These are phyloP conservation scores for Sporopachydermia quercuum DNA, from an alignment of 805 yeast species.

Conservation along the genomic window DNA sequence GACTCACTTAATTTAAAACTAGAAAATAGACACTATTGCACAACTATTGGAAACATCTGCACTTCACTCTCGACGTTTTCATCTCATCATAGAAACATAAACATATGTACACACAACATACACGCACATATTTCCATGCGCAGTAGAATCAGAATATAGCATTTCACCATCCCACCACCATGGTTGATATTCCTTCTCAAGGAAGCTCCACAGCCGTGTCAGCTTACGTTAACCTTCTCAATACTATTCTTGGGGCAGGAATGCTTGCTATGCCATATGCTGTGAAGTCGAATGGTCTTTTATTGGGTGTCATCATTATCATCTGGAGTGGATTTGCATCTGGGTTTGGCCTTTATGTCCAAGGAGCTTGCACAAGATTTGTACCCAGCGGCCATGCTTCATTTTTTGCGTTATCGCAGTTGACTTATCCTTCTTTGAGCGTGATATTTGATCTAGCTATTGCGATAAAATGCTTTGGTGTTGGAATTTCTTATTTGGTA, in stretches of 20 bases:
- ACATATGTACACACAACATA: too few species aligned
- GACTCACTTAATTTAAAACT: too few species aligned
- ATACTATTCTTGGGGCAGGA: constrained; percentile 71
- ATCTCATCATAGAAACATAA: too few species aligned
- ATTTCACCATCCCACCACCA: too few species aligned
- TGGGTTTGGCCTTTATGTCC: constrained; percentile 51
- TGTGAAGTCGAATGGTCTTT: constrained; percentile 44
- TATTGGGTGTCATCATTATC: constrained; percentile 39
- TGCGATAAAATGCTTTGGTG: constrained; percentile 69
- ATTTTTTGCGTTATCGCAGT: constrained; percentile 49
- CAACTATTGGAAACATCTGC: too few species aligned
- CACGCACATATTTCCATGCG: too few species aligned
- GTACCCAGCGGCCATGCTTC: constrained; percentile 49
- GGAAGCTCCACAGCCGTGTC: constrained; percentile 32
- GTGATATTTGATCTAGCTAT: constrained; percentile 61
- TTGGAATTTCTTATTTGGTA: constrained; percentile 58
- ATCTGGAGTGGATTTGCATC: constrained; percentile 48
- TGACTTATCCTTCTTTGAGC: constrained; percentile 56
- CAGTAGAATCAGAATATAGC: too few species aligned
- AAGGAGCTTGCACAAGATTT: constrained; percentile 39
- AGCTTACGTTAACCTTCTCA: constrained; percentile 47
- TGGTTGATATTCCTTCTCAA: constrained; percentile 1
- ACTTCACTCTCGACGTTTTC: too few species aligned
- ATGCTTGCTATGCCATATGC: constrained; percentile 65
- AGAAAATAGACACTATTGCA: too few species aligned